These are phyloP conservation scores for Aureobasidium musti DNA, from an alignment of 2,329 filamentous ascomycete species.

Conservation along the genomic window DNA sequence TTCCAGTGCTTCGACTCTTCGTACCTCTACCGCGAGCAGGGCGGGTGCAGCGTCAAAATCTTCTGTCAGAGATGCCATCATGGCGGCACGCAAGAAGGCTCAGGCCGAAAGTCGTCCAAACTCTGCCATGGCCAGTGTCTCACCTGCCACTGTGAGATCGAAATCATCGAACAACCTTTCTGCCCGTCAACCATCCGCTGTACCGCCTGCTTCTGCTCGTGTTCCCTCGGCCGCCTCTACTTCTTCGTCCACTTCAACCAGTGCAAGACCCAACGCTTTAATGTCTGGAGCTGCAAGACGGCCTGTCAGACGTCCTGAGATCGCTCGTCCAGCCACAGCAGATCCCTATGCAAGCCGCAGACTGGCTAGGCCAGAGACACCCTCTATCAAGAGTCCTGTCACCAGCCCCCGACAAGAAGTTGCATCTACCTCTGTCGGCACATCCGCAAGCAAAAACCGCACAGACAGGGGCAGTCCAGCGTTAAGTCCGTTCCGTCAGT, in stretches of 20 bases:
- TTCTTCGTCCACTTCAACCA: slow-evolving; percentile 36
- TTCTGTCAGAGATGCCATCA: slow-evolving; percentile 78
- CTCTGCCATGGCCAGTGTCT: slow-evolving; percentile 58
- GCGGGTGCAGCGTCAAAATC: slow-evolving; percentile 52
- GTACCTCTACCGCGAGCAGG: slow-evolving; percentile 34
- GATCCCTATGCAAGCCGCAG: slow-evolving; percentile 54
- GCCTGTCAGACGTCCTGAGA: slow-evolving; percentile 47
- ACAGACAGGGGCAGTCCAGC: slow-evolving; percentile 30
- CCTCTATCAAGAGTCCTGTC: slow-evolving; percentile 49
- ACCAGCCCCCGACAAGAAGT: slow-evolving; percentile 47
- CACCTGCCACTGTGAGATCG: slow-evolving; percentile 46
- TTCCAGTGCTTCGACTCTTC: slow-evolving; percentile 52
- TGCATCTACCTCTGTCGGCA: slow-evolving; percentile 32
- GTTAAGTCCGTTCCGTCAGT: slow-evolving; percentile 28
- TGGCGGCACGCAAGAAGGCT: slow-evolving; percentile 70
- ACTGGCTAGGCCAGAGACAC: slow-evolving; percentile 47
- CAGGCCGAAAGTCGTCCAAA: slow-evolving; percentile 57
- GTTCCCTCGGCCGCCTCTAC: slow-evolving; percentile 38
- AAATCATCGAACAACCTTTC: slow-evolving; percentile 33
- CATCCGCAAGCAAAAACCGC: slow-evolving; percentile 30
- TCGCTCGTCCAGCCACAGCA: slow-evolving; percentile 55
- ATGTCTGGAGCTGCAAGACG: slow-evolving; percentile 63
- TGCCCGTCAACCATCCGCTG: slow-evolving; percentile 24
- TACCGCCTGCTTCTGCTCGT: slow-evolving; percentile 30
- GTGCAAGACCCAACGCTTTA: slow-evolving; percentile 48